Base-by-base conservation (phyloP, 805 yeast genomes). In the Candida endomychidarum region DNA sequence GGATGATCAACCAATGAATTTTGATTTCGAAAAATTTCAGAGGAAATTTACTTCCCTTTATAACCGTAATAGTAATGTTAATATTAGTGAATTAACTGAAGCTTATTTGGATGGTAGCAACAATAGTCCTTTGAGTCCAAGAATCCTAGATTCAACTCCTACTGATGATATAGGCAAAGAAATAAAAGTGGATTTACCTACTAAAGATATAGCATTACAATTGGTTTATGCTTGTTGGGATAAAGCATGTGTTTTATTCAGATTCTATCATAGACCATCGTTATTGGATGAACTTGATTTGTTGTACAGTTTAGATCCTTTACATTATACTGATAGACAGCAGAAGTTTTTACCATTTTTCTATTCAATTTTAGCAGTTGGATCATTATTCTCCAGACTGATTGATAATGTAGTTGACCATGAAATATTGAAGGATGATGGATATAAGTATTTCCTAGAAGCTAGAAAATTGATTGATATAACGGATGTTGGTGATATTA, bases 281-380 rank as follows among this genome's bases (percentile, higher is more conserved):
- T 75, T 88, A 45, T 71, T 84, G 38, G 77, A 78, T 46, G 89
- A 85, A 48, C 67, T 88, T 19, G 90, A 85, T 49, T 77, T 84
- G 40, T 63, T 88, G 19, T 88, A 87, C 60, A 83, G 81, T 31
- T 73, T 86, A 8, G 89, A 84, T 52, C 91, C 95, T 0, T 71
- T 74, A 11, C 76, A 77, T 42, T 83, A 81, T 58, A 79, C 86
- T 2, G 81, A 82, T 48, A 74, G 83, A 43, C 95, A 86, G 56
- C 83, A 78, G 44, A 75, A 79, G 49, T 83, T 87, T 46, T 63
- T 86, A 38, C 95, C 96, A 0, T 70, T 89, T 45, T 80, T 88
- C 29, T 88, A 88, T 61, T 78, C 93, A 1, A 85, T 87, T n/a
- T 72, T 89, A 64, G 96, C 96, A 0, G 86, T 88, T 47, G 96